Conservation (phyloP, 2,329 filamentous ascomycete genomes). For the Anthostomella pinea region DNA sequence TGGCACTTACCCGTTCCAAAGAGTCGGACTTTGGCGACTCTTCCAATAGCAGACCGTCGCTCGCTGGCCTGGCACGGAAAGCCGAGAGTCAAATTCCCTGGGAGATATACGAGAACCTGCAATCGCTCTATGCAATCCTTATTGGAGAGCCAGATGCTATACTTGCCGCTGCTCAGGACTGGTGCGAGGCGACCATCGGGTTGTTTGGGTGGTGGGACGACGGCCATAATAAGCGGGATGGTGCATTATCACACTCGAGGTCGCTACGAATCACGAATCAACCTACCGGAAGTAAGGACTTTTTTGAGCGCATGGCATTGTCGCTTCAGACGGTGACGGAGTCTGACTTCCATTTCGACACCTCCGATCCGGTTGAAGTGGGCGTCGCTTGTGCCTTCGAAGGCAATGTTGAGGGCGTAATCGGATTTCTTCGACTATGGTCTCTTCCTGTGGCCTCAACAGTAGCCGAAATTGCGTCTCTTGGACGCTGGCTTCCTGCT, state of each 20-base stretch:
- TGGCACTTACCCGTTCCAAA: conserved; percentile 29
- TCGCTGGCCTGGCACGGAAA: conserved; percentile 67
- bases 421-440: conserved; percentile 74
- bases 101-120: conserved; percentile 83
- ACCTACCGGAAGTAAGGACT: conserved; percentile 60
- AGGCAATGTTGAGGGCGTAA: conserved; percentile 72
- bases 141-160: conserved; percentile 75
- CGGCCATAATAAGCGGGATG: conserved; percentile 44
- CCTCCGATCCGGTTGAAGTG: conserved; percentile 72
- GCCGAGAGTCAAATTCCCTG: conserved; percentile 86
- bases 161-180: conserved; percentile 76
- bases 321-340: conserved; percentile 67
- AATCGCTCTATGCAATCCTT: conserved; percentile 75
- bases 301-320: conserved; percentile 69
- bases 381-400: conserved; percentile 80
- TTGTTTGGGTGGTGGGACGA: conserved; percentile 93
- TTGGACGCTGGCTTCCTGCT: conserved; percentile 76
- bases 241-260: conserved; percentile 35
- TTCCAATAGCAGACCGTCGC: conserved; percentile 43
- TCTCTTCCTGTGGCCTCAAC: conserved; percentile 76
- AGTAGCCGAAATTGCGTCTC: conserved; percentile 78
- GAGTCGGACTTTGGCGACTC: conserved; percentile 35
- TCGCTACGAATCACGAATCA: conserved; percentile 35
- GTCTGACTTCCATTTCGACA: conserved; percentile 74
- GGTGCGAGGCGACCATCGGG: conserved; percentile 84